Evolutionary conservation across 2,329 filamentous ascomycete genomes (phyloP).

Genomic region (Graphilbum sp.): DNA sequence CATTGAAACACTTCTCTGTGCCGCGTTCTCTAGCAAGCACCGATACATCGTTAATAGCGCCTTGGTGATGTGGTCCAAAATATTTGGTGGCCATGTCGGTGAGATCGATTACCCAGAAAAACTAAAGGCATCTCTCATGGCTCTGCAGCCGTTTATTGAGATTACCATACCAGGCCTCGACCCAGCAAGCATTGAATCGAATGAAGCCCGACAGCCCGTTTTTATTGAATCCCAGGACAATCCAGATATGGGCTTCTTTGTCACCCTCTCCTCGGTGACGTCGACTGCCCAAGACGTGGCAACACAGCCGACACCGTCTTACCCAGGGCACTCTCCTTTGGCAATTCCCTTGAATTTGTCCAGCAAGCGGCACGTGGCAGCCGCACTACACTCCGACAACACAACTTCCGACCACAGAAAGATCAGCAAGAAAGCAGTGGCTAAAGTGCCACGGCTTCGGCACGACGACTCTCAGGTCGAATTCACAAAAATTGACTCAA

Average conservation of each 20-base stretch:
- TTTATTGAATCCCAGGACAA: conserved; percentile 36
- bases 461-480: conserved; percentile 74
- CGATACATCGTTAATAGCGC: conserved; percentile 33
- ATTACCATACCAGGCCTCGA: conserved; percentile 28
- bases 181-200: conserved; percentile 19
- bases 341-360: conserved; percentile 8
- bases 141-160: conserved; percentile 37
- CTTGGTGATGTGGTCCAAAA: conserved; percentile 47
- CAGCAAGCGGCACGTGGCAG: conserved; percentile 3
- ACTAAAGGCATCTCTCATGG: conserved; percentile 45
- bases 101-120: conserved; percentile 46
- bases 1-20: conserved; percentile 37
- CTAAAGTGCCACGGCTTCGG: conserved; percentile 33
- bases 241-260: conserved; percentile 17
- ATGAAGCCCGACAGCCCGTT: conserved; percentile 18
- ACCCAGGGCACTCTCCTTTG: conserved; percentile 11
- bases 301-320: conserved; percentile 10
- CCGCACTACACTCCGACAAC: no score
- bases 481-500: conserved; percentile 53
- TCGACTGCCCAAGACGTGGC: conserved; percentile 7
- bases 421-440: conserved; percentile 11
- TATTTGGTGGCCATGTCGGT: conserved; percentile 41
- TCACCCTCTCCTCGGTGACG: conserved; percentile 13
- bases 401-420: no score
- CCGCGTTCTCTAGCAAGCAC: conserved; percentile 43